Evolutionary conservation across 2,329 filamentous ascomycete genomes (phyloP).

Genomic region (Trichoderma brevicompactum): DNA sequence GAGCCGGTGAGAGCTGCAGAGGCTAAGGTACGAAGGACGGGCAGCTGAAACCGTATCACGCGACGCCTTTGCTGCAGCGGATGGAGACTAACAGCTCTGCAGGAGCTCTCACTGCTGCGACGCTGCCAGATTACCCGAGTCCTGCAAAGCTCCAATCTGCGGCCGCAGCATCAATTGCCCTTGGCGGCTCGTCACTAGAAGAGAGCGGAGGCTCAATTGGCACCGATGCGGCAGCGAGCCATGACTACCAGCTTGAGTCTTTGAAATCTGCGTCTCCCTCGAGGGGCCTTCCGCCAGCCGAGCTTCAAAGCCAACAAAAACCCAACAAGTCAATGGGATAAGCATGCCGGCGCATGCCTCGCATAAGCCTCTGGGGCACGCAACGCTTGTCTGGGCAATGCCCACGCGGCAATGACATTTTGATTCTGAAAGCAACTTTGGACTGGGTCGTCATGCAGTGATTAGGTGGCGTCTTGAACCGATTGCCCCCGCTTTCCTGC

Average conservation of each 20-base stretch:
- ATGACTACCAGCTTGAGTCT: too few species aligned
- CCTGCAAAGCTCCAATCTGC: conserved; percentile 5
- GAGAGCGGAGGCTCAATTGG: neutral
- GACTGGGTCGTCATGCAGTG: conserved; percentile 23
- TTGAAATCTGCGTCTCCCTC: too few species aligned
- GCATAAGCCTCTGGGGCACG: conserved; percentile 21
- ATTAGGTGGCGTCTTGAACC: conserved; percentile 23
- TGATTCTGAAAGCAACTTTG: neutral
- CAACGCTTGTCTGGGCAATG: conserved; percentile 6
- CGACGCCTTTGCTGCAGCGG: conserved; percentile 16
- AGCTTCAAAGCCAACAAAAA: neutral
- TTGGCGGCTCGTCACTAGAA: neutral
- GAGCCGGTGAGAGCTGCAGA: conserved; percentile 2
- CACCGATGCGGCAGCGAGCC: neutral
- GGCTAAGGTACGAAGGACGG: conserved; percentile 10
- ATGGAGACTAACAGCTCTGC: neutral
- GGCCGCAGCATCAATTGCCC: neutral
- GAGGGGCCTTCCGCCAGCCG: too few species aligned
- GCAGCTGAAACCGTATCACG: conserved; percentile 20
- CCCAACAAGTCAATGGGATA: neutral
- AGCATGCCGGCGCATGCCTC: conserved; percentile 2
- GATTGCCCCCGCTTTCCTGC: conserved; percentile 11
- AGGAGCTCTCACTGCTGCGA: neutral
- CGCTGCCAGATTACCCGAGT: neutral
- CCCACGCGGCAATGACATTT: conserved; percentile 25